These are phyloP conservation scores for Grosmannia clavigera DNA, from an alignment of 2,329 filamentous ascomycete genomes.

Conservation along the genomic window DNA sequence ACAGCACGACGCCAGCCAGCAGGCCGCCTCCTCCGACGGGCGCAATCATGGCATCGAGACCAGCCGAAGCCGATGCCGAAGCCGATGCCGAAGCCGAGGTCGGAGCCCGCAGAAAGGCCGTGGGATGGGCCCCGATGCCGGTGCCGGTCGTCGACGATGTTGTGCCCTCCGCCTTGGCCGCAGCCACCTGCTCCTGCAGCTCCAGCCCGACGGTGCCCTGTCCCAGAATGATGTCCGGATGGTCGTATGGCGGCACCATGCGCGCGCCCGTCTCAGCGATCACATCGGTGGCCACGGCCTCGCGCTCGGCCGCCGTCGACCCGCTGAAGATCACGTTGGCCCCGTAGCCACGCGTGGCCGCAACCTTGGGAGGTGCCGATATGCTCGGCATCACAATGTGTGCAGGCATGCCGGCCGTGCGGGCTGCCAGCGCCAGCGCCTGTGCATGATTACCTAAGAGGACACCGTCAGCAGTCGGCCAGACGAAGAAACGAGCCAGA, in stretches of 20 bases:
- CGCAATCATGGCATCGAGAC: conserved; percentile 61
- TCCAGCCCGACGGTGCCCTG: conserved; percentile 87
- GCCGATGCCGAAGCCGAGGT: conserved; percentile 1
- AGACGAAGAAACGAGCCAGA: background rate
- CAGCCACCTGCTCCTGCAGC: conserved; percentile 57
- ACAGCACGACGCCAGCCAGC: conserved; percentile 70
- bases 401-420: conserved; percentile 58
- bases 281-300: conserved; percentile 60
- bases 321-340: conserved; percentile 72
- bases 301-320: conserved; percentile 66
- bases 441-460: conserved; percentile 83
- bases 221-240: conserved; percentile 81
- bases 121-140: background rate
- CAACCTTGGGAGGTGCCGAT: conserved; percentile 74
- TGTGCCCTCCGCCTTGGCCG: conserved; percentile 14
- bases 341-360: conserved; percentile 66
- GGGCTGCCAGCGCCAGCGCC: conserved; percentile 76
- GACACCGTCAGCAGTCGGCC: background rate
- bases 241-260: conserved; percentile 82
- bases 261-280: conserved; percentile 60
- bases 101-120: conserved; percentile 6
- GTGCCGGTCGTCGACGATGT: background rate
- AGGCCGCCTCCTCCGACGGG: conserved; percentile 84
- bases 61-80: conserved; percentile 12
- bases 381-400: conserved; percentile 91